Evolutionary conservation across 352 stramenopile genomes (phyloP).

Genomic region (Phytophthora pseudosyringae): DNA sequence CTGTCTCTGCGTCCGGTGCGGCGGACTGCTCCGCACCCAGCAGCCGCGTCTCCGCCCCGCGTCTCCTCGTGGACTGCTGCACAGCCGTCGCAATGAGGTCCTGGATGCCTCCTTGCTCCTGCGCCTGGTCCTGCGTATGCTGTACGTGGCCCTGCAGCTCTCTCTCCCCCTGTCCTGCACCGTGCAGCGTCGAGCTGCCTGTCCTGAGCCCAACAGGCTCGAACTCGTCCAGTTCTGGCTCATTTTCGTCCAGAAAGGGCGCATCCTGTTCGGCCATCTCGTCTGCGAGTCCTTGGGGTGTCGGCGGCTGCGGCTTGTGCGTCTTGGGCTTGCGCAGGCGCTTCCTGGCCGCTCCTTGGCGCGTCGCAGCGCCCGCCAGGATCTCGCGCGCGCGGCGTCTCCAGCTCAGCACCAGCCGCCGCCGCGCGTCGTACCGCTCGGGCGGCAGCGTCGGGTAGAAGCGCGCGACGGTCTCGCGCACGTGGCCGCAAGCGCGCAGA

Average conservation of each 20-base stretch:
- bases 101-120: slow-evolving; percentile 20
- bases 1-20: slow-evolving; percentile 9
- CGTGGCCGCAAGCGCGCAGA: slow-evolving; percentile 13
- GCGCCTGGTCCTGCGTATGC: background rate
- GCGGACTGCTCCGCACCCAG: background rate
- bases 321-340: slow-evolving; percentile 17
- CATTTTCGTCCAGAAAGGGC: slow-evolving; percentile 10
- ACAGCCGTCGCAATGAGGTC: slow-evolving; percentile 19
- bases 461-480: slow-evolving; percentile 26
- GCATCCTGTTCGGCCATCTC: slow-evolving; percentile 2
- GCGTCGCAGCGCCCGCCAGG: slow-evolving; percentile 19
- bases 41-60: slow-evolving; percentile 1
- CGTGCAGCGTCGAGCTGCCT: slow-evolving; percentile 1
- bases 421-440: slow-evolving; percentile 27
- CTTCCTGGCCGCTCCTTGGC: slow-evolving; percentile 17
- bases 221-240: slow-evolving; percentile 11
- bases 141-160: background rate
- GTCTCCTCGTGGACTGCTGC: slow-evolving; percentile 14
- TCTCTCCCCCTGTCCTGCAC: background rate
- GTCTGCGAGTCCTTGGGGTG: slow-evolving; percentile 14
- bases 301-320: slow-evolving; percentile 5
- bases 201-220: slow-evolving; percentile 17
- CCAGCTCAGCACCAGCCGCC: slow-evolving; percentile 26
- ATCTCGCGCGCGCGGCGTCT: slow-evolving; percentile 24
- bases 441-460: slow-evolving; percentile 31